These are phyloP conservation scores for Zygoascus bituminiphila DNA, from an alignment of 805 yeast genomes.

Conservation along the genomic window DNA sequence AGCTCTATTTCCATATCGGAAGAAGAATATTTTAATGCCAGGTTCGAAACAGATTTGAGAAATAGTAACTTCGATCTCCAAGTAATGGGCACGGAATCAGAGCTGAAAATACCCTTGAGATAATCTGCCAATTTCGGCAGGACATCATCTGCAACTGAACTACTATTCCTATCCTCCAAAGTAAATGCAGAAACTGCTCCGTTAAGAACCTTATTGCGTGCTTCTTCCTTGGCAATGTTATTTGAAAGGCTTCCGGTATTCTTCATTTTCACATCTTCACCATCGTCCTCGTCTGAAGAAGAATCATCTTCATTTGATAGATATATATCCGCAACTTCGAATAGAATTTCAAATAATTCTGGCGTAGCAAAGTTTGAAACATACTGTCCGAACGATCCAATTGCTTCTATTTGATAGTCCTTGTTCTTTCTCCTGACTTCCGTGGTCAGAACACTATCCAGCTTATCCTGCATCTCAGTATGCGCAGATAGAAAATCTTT, in stretches of 20 bases:
- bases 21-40: slow-evolving; percentile 16
- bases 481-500: slow-evolving; percentile 26
- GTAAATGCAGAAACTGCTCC: slow-evolving; percentile 14
- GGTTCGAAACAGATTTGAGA: slow-evolving; percentile 33
- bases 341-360: slow-evolving; percentile 30
- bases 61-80: slow-evolving; percentile 54
- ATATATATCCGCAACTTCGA: slow-evolving; percentile 26
- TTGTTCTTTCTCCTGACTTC: slow-evolving; percentile 65
- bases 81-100: slow-evolving; percentile 32
- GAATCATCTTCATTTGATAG: slow-evolving; percentile 35
- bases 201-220: slow-evolving; percentile 10
- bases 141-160: slow-evolving; percentile 26
- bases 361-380: slow-evolving; percentile 31
- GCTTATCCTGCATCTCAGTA: slow-evolving; percentile 29
- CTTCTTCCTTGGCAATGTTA: slow-evolving; percentile 14
- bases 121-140: slow-evolving; percentile 21
- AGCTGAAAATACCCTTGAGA: slow-evolving; percentile 18
- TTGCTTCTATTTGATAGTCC: slow-evolving; percentile 50
- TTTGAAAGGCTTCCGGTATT: slow-evolving; percentile 5
- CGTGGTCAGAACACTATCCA: slow-evolving; percentile 39
- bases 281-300: slow-evolving; percentile 34
- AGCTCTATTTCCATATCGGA: slow-evolving; percentile 7
- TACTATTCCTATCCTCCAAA: neutral
- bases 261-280: slow-evolving; percentile 25
- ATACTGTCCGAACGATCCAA: slow-evolving; percentile 47